Percentiles rank a stretch among this genome's conserved stretches.
Conservation (phyloP, 208 protist species). For the Leishmania tropica region DNA sequence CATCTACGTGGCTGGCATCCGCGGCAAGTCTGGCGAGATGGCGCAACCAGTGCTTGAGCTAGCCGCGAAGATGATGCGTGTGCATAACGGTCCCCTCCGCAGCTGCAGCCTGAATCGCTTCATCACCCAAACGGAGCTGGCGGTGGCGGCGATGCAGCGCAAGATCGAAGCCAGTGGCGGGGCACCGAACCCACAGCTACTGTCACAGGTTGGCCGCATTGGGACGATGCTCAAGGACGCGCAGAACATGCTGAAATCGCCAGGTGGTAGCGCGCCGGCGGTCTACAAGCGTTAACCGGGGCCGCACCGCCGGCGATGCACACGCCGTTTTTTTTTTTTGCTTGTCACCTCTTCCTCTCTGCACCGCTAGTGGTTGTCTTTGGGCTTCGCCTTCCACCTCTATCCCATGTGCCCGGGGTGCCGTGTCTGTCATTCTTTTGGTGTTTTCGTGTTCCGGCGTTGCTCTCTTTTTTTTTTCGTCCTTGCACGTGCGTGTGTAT, state of each 20-base stretch:
- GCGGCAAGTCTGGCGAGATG: constrained; percentile 17
- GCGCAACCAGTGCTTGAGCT: constrained; percentile 32
- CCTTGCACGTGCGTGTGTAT: background rate
- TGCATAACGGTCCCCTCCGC: constrained; percentile 41
- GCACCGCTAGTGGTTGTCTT: background rate
- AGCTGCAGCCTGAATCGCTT: constrained; percentile 51
- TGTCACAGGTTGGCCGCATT: constrained; percentile 32
- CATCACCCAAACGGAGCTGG: constrained; percentile 41
- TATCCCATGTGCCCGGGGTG: background rate
- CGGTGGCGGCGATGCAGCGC: constrained; percentile 35
- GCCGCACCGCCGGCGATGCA: background rate
- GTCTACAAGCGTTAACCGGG: constrained; percentile 42
- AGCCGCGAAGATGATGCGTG: constrained; percentile 29
- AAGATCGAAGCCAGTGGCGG: constrained; percentile 20
- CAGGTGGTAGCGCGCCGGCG: constrained; percentile 36
- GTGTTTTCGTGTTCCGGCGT: background rate
- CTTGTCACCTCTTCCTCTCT: background rate
- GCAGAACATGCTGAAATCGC: constrained; percentile 41
- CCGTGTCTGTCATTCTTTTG: background rate
- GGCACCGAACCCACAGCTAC: constrained; percentile 28
- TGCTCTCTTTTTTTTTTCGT: background rate
- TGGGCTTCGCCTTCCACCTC: background rate
- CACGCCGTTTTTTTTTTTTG: background rate
- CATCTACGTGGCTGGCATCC: constrained; percentile 45
- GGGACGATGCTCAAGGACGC: constrained; percentile 51